Percentiles rank a stretch among this genome's conserved stretches.
Evolutionary conservation across 1,139 yeast species (phyloP).

Genomic region (Nakaseomyces delphensis): DNA sequence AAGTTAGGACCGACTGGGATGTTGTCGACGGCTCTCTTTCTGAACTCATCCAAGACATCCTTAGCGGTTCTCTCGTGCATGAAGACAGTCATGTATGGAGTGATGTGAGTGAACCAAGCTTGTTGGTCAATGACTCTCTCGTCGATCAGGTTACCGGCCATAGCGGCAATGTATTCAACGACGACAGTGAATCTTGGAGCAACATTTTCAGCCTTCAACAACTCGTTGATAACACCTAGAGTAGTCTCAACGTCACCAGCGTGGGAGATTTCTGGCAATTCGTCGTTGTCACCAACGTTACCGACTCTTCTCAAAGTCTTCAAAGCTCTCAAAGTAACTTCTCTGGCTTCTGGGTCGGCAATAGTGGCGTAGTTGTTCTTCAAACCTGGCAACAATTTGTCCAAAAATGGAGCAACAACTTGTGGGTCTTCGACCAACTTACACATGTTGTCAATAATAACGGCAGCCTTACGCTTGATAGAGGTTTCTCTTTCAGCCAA

Average conservation of each 20-base stretch:
- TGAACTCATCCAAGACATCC: slow-evolving; percentile 85
- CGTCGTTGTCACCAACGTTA: slow-evolving; percentile 83
- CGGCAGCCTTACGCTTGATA: slow-evolving; percentile 99
- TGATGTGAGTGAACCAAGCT: slow-evolving; percentile 80
- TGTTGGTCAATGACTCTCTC: slow-evolving; percentile 92
- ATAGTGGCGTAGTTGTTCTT: slow-evolving; percentile 88
- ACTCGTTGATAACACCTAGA: slow-evolving; percentile 67
- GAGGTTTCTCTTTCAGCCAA: slow-evolving; percentile 98
- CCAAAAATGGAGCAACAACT: slow-evolving; percentile 98
- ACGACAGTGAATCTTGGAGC: slow-evolving; percentile 73
- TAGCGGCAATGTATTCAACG: slow-evolving; percentile 77
- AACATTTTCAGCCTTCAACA: slow-evolving; percentile 56
- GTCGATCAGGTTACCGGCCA: slow-evolving; percentile 98
- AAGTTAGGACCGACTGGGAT: slow-evolving; percentile 92
- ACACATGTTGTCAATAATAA: slow-evolving; percentile 99
- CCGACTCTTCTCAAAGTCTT: slow-evolving; percentile 98
- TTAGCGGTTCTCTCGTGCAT: slow-evolving; percentile 89
- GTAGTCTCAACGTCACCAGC: slow-evolving; percentile 95
- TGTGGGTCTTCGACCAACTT: slow-evolving; percentile 99
- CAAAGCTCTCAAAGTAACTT: slow-evolving; percentile 93
- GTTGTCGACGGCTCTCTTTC: slow-evolving; percentile 95
- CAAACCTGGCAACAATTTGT: slow-evolving; percentile 90
- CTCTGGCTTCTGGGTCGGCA: slow-evolving; percentile 99
- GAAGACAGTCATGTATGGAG: slow-evolving; percentile 93
- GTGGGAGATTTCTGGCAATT: slow-evolving; percentile 91